A percentile compares a stretch with the other conserved stretches of the same genome.
Conservation (phyloP, 768 basidiomycete genomes). For the Tricholoma bakamatsutake region DNA sequence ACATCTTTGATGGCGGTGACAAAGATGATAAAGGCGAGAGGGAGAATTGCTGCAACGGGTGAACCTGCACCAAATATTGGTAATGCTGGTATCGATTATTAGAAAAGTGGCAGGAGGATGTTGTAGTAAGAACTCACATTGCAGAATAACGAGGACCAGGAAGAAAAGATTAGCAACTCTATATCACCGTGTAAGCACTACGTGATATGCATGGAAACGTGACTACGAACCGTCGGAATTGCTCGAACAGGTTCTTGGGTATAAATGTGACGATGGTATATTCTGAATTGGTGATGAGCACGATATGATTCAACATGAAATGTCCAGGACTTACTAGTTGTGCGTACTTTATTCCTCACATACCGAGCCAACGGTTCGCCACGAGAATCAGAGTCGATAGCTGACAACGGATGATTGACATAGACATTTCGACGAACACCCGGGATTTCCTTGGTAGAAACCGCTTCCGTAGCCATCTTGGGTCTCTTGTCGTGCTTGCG, state of each 20-base stretch:
- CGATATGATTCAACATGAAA: neutral
- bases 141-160: slow-evolving; percentile 72
- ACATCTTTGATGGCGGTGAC: slow-evolving; percentile 96
- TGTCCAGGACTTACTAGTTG: slow-evolving; percentile 63
- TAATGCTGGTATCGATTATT: slow-evolving; percentile 51
- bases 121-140: slow-evolving; percentile 40
- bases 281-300: slow-evolving; percentile 38
- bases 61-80: slow-evolving; percentile 87
- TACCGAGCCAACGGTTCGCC: slow-evolving; percentile 83
- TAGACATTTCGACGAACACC: slow-evolving; percentile 71
- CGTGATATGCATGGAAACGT: neutral
- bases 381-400: slow-evolving; percentile 55
- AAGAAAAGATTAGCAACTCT: slow-evolving; percentile 94
- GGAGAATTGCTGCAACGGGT: slow-evolving; percentile 76
- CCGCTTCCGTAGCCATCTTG: slow-evolving; percentile 21
- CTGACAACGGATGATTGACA: slow-evolving; percentile 66
- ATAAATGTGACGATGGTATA: slow-evolving; percentile 89
- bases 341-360: slow-evolving; percentile 88
- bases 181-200: slow-evolving; percentile 3
- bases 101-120: neutral
- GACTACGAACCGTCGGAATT: slow-evolving; percentile 75
- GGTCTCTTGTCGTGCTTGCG: slow-evolving; percentile 46
- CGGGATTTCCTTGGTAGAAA: slow-evolving; percentile 33
- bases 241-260: slow-evolving; percentile 92
- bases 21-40: slow-evolving; percentile 77